phyloP scores from a whole-genome alignment of 306 rosid species.

The Parietaria judaica region DNA sequence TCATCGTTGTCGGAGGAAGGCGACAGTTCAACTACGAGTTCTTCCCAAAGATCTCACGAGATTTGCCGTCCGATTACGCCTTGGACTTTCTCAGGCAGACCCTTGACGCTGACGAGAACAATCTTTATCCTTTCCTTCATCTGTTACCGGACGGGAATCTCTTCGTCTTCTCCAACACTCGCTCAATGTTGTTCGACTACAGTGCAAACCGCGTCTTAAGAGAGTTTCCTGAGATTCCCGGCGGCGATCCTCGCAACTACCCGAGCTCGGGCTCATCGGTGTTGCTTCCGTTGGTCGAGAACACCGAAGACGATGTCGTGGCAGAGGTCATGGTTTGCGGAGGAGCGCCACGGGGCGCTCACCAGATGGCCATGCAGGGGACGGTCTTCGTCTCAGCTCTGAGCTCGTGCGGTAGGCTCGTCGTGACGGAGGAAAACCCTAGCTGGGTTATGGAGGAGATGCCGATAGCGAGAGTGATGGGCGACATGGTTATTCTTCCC shows the following conservation, averaged over 20 bases:
- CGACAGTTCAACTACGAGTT: constrained; percentile 68
- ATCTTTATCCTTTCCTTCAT: constrained; percentile 71
- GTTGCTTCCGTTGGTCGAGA: constrained; percentile 67
- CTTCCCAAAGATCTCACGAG: constrained; percentile 20
- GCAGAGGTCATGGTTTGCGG: constrained; percentile 65
- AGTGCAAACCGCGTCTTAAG: constrained; percentile 35
- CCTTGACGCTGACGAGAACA: constrained; percentile 45
- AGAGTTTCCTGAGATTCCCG: constrained; percentile 54
- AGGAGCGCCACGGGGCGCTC: constrained; percentile 49
- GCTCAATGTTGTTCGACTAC: constrained; percentile 48
- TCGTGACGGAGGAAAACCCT: constrained; percentile 35
- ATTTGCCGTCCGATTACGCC: constrained; percentile 1
- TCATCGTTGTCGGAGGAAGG: constrained; percentile 70
- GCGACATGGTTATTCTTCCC: constrained; percentile 66
- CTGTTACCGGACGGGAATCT: constrained; percentile 79
- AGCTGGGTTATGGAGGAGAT: constrained; percentile 56
- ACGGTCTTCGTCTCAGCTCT: constrained; percentile 25
- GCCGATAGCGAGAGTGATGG: constrained; percentile 66
- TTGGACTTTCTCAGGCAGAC: constrained; percentile 41
- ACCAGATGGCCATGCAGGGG: constrained; percentile 16
- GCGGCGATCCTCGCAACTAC: constrained; percentile 57
- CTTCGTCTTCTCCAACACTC: constrained; percentile 64
- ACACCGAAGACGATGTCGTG: background rate
- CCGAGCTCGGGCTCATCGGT: constrained; percentile 80
- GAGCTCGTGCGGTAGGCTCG: constrained; percentile 44